Percentiles rank a stretch among this genome's conserved stretches.
Conservation (phyloP, 768 basidiomycete species). For the Suillus lakei region DNA sequence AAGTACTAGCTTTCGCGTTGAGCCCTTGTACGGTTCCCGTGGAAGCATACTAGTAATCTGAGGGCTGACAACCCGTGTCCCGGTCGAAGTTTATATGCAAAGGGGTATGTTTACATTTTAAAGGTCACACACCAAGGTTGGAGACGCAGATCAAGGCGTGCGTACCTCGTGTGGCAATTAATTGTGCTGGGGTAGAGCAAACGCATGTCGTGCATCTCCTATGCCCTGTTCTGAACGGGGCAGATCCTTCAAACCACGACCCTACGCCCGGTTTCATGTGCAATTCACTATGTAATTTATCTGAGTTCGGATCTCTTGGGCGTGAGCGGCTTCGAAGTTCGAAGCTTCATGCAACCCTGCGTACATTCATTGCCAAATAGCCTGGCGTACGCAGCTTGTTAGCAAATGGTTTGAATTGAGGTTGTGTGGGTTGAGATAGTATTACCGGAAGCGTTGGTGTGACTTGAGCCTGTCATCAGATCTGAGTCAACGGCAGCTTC, state of each 20-base stretch:
- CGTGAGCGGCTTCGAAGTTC: not conserved
- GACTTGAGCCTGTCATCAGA: too few relatives aligned
- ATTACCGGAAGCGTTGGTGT: not conserved
- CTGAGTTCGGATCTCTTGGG: not conserved
- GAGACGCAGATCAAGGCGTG: not conserved
- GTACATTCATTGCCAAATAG: not conserved
- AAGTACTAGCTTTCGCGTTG: constrained; percentile 44
- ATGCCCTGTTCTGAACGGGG: not conserved
- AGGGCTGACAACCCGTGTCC: not conserved
- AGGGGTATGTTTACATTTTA: not conserved
- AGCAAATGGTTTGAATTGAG: not conserved
- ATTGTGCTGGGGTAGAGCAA: not conserved
- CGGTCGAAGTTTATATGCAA: not conserved
- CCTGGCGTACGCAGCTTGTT: too few relatives aligned
- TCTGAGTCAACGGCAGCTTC: not conserved
- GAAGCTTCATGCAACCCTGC: not conserved
- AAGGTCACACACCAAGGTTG: not conserved
- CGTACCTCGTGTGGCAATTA: not conserved
- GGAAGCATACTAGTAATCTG: constrained; percentile 27
- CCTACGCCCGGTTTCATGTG: not conserved
- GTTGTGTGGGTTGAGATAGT: not conserved
- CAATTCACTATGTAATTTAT: not conserved
- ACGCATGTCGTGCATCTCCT: not conserved
- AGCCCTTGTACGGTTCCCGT: constrained; percentile 40
- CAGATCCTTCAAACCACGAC: not conserved